Percentiles rank a stretch among this genome's conserved stretches.
These are phyloP conservation scores for Zymoseptoria passerinii DNA, from an alignment of 2,329 filamentous ascomycete species.

Conservation along the genomic window DNA sequence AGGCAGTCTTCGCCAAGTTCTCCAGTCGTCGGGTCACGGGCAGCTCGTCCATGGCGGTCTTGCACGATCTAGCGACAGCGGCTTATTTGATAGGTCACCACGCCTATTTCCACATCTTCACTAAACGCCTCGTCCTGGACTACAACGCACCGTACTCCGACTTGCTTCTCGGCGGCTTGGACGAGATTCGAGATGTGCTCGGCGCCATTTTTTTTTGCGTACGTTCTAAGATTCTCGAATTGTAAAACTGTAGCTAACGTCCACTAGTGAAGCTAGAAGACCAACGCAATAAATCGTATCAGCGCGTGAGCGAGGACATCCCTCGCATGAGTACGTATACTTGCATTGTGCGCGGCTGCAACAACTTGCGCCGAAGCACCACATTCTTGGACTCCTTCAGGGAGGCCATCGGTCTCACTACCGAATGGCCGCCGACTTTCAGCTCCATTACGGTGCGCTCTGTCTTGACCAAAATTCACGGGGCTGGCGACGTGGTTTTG, in stretches of 20 bases:
- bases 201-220: background rate
- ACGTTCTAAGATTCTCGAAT: background rate
- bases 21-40: background rate
- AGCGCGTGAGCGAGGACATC: background rate
- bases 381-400: background rate
- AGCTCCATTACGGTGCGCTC: background rate
- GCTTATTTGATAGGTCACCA: background rate
- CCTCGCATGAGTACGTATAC: background rate
- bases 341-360: background rate
- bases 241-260: background rate
- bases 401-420: background rate
- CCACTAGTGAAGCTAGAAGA: background rate
- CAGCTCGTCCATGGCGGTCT: background rate
- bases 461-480: background rate
- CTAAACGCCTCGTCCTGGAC: conserved; percentile 2
- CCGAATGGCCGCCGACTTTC: background rate
- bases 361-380: background rate
- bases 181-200: background rate
- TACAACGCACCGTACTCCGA: background rate
- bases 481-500: background rate
- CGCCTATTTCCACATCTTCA: conserved; percentile 1
- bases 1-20: background rate
- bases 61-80: background rate
- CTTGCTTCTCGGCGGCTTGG: background rate
- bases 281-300: background rate